phyloP scores from a whole-genome alignment of 805 yeast genomes.

The Lipomyces kockii region DNA sequence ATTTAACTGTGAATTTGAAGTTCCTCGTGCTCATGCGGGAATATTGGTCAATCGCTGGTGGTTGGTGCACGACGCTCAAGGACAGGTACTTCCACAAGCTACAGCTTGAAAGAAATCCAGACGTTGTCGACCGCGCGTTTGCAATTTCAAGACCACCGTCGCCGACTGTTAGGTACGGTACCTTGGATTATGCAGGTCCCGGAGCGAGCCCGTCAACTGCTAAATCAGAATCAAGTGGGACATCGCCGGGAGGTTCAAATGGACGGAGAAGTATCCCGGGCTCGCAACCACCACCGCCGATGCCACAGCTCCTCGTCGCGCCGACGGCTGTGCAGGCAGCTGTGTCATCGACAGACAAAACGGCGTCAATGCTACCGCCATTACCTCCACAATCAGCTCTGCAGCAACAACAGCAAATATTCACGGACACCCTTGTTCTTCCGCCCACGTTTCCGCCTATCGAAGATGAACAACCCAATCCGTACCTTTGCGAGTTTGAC shows the following conservation, averaged over 20 bases:
- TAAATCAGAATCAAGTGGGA: slow-evolving; percentile 25
- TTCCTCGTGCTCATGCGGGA: slow-evolving; percentile 43
- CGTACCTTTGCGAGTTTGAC: slow-evolving; percentile 35
- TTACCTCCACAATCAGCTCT: neutral
- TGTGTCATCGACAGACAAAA: neutral
- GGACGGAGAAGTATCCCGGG: slow-evolving; percentile 19
- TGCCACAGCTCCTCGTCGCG: neutral
- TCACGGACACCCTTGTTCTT: slow-evolving; percentile 24
- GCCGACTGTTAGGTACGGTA: slow-evolving; percentile 37
- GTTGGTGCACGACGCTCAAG: slow-evolving; percentile 46
- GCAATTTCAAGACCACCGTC: slow-evolving; percentile 35
- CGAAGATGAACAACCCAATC: slow-evolving; percentile 35
- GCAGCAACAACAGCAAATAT: neutral
- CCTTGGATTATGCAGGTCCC: slow-evolving; percentile 34
- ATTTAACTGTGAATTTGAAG: slow-evolving; percentile 43
- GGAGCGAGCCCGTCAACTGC: slow-evolving; percentile 27
- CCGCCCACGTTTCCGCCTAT: slow-evolving; percentile 34
- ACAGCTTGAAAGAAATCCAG: slow-evolving; percentile 32
- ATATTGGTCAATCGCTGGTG: slow-evolving; percentile 46
- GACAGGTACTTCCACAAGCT: slow-evolving; percentile 42
- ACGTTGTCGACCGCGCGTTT: slow-evolving; percentile 9
- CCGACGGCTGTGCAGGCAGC: neutral
- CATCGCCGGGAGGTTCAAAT: slow-evolving; percentile 22
- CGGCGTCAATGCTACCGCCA: slow-evolving; percentile 6
- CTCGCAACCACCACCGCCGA: neutral